These are phyloP conservation scores for Ganoderma boninense DNA, from an alignment of 1,284 basidiomycete species.

Conservation along the genomic window DNA sequence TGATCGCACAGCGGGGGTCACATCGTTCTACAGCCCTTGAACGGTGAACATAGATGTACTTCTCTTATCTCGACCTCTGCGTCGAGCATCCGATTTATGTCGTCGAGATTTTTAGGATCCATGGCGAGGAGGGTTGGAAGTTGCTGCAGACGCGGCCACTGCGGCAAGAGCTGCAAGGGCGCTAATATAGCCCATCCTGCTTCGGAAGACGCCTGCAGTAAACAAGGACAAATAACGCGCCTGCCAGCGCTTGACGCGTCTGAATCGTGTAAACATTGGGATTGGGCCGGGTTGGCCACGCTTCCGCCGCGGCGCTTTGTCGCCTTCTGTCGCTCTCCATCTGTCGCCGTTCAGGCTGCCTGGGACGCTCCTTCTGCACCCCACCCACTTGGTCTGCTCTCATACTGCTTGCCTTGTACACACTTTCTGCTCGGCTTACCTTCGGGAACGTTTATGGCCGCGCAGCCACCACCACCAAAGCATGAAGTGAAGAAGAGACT, in stretches of 20 bases:
- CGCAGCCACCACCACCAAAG: constrained; percentile 15
- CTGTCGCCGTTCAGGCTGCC: background rate
- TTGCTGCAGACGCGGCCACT: constrained; percentile 16
- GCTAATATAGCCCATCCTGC: constrained; percentile 2
- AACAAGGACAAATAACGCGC: constrained; percentile 30
- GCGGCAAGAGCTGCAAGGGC: constrained; percentile 15
- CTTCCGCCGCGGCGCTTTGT: background rate
- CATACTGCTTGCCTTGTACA: background rate
- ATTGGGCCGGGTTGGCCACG: too few species aligned
- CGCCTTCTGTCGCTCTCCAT: background rate
- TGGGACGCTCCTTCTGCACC: background rate
- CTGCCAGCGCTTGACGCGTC: constrained; percentile 19
- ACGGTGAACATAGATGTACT: constrained; percentile 42
- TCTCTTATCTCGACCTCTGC: constrained; percentile 60
- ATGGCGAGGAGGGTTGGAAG: constrained; percentile 44
- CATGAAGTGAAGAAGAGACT: constrained; percentile 55
- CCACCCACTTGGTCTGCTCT: background rate
- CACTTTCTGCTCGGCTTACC: background rate
- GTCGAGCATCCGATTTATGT: constrained; percentile 61
- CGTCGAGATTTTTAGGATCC: constrained; percentile 63
- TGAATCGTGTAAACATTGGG: background rate
- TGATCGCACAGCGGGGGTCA: constrained; percentile 37
- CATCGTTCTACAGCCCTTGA: background rate
- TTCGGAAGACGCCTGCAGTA: constrained; percentile 4
- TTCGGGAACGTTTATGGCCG: constrained; percentile 21